Conservation (phyloP, 768 basidiomycete species). For the Suillus clintonianus region DNA sequence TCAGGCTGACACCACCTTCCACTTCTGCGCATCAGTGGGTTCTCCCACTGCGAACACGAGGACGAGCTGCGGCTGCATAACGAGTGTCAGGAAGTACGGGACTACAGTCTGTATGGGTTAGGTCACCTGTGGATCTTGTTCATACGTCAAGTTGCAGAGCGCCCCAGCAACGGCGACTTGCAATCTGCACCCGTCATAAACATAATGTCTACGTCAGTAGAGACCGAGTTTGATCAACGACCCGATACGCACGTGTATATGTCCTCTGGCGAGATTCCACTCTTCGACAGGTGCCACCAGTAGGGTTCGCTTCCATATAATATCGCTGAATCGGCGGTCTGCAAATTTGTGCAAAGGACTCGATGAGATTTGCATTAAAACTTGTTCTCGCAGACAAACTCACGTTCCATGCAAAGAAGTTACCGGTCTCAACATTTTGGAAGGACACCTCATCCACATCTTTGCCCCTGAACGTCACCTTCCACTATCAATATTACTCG, state of each 20-base stretch:
- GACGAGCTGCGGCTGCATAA: neutral
- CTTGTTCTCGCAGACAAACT: neutral
- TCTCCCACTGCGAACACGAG: neutral
- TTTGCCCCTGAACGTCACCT: rapidly evolving
- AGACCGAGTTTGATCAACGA: neutral
- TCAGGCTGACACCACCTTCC: no score
- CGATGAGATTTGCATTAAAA: neutral
- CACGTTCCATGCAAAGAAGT: neutral
- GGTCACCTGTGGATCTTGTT: neutral
- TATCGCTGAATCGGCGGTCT: neutral
- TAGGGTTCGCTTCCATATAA: no score
- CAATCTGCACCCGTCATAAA: neutral
- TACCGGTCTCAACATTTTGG: neutral
- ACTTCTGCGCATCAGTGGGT: rapidly evolving
- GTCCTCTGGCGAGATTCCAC: no score
- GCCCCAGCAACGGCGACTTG: neutral
- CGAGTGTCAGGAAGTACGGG: neutral
- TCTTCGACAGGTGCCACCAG: no score
- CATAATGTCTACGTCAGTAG: neutral
- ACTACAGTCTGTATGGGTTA: neutral
- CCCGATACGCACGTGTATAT: neutral
- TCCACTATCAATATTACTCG: neutral
- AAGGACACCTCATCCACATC: no score
- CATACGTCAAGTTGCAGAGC: neutral
- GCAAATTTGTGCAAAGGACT: neutral